Evolutionary conservation across 345 rosid genomes (phyloP).

Genomic region (Rhodamnia argentea): DNA sequence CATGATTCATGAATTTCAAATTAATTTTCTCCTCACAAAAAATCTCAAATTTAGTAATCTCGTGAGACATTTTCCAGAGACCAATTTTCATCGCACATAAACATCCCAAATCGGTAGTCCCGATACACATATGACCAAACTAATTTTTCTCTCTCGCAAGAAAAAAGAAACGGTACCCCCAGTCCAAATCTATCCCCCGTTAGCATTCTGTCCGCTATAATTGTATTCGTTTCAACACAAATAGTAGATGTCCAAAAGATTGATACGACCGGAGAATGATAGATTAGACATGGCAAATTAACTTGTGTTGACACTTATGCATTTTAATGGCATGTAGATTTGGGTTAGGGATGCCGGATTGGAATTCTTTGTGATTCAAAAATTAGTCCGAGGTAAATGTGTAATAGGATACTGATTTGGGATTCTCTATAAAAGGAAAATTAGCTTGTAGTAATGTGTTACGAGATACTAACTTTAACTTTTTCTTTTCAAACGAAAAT

Average conservation of each 20-base stretch:
- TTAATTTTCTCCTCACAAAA: neutral
- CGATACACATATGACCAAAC: fast-evolving
- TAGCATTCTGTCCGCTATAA: neutral
- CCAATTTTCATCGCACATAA: neutral
- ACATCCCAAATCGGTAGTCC: neutral
- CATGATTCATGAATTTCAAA: fast-evolving
- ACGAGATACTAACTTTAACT: neutral
- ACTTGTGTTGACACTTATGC: neutral
- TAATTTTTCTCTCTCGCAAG: fast-evolving
- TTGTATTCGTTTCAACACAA: neutral
- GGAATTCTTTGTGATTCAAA: neutral
- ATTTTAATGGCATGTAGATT: neutral
- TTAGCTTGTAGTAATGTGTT: neutral
- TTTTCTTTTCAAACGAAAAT: fast-evolving
- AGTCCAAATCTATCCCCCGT: neutral
- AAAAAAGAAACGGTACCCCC: neutral
- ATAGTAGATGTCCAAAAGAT: neutral
- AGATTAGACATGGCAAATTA: neutral
- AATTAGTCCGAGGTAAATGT: neutral
- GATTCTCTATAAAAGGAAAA: neutral
- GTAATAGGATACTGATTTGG: neutral
- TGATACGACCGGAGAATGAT: neutral
- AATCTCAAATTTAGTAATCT: neutral
- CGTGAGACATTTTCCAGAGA: fast-evolving
- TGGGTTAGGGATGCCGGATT: neutral